Conservation (phyloP, 148 eudicot species). For the Dysphania ambrosioides region DNA sequence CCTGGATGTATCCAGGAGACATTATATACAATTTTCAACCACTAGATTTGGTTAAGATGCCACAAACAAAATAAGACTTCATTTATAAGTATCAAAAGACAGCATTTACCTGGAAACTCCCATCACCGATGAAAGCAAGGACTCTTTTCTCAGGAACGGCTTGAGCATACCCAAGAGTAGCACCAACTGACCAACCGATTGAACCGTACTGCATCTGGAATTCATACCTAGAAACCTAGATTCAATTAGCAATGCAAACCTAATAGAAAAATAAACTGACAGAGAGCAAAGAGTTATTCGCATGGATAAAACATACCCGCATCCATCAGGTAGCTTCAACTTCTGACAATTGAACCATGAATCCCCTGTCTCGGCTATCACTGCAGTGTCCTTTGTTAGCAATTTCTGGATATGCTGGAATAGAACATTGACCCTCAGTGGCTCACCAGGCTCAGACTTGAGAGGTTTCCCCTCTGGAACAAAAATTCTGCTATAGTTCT, state of each 20-base stretch:
- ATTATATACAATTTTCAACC: background rate
- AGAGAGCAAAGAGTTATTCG: background rate
- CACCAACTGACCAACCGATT: conserved; percentile 97
- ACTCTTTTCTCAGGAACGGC: conserved; percentile 70
- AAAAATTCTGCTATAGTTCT: conserved; percentile 68
- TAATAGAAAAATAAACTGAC: background rate
- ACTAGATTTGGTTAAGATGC: background rate
- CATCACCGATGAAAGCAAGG: conserved; percentile 93
- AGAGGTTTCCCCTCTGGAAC: conserved; percentile 69
- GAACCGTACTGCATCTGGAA: conserved; percentile 96
- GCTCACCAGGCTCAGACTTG: conserved; percentile 49
- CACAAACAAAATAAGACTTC: background rate
- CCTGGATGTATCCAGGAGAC: background rate
- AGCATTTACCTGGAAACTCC: conserved; percentile 79
- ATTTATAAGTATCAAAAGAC: background rate
- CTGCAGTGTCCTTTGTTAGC: conserved; percentile 63
- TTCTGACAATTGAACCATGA: conserved; percentile 92
- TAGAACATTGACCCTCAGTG: conserved; percentile 70
- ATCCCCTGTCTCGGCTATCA: conserved; percentile 84
- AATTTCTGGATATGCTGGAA: conserved; percentile 70
- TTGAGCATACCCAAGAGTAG: conserved; percentile 94
- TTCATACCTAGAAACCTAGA: conserved; percentile 56
- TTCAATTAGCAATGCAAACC: background rate
- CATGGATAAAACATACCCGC: conserved; percentile 50
- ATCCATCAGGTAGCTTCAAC: conserved; percentile 65